Conservation (phyloP, 1,284 basidiomycete species). For the Prillingera fragicola region DNA sequence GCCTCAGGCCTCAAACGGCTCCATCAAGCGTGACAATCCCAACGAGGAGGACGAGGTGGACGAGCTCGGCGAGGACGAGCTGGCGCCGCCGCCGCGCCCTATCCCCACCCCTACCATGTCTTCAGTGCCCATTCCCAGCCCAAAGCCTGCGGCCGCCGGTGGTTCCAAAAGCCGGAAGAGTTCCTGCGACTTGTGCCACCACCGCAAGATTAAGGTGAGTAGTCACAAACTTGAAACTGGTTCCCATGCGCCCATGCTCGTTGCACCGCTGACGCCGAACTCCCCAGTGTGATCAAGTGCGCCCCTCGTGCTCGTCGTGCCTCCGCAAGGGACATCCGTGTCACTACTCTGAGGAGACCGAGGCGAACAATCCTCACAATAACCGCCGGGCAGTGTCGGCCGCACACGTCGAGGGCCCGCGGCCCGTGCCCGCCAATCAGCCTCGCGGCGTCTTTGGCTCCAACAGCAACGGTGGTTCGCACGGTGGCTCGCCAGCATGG, state of each 20-base stretch:
- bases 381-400: conserved; percentile 5
- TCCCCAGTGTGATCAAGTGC: conserved; percentile 35
- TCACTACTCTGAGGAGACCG: conserved; percentile 35
- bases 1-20: not conserved
- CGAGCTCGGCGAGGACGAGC: conserved; percentile 22
- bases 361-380: conserved; percentile 21
- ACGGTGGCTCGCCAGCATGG: conserved; percentile 17
- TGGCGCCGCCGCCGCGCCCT: conserved; percentile 1
- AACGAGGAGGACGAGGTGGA: conserved; percentile 20
- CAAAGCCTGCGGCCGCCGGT: conserved; percentile 11
- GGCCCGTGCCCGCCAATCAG: not conserved
- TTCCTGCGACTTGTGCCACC: conserved; percentile 39
- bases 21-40: conserved; percentile 1
- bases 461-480: conserved; percentile 5
- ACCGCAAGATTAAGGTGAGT: conserved; percentile 40
- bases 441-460: not conserved
- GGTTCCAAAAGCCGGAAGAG: conserved; percentile 28
- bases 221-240: not conserved
- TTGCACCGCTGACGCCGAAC: conserved; percentile 2
- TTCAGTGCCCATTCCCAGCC: conserved; percentile 10
- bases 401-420: conserved; percentile 5
- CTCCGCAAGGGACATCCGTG: conserved; percentile 34
- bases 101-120: conserved; percentile 1
- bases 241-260: not conserved
- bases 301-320: conserved; percentile 37